Evolutionary conservation across 176 grass and related monocot species (phyloP).

Genomic region (Aechmea fasciata): DNA sequence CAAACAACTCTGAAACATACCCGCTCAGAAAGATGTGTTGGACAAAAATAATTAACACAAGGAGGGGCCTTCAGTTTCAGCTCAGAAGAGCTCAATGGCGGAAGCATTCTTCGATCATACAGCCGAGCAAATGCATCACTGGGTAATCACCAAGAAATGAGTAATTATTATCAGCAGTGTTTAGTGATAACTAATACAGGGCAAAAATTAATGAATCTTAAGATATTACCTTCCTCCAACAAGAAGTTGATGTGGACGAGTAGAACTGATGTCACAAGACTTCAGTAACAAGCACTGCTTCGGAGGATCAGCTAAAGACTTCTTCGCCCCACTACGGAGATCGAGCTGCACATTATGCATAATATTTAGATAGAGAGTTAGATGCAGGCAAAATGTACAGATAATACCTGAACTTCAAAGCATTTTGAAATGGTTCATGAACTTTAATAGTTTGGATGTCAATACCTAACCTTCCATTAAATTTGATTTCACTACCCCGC

Average conservation of each 20-base stretch:
- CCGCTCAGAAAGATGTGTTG: constrained; percentile 73
- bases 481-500: too few species aligned
- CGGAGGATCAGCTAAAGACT: constrained; percentile 62
- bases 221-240: constrained; percentile 76
- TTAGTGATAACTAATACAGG: background rate
- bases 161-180: background rate
- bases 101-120: constrained; percentile 96
- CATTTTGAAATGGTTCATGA: too few species aligned
- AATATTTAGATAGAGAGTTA: background rate
- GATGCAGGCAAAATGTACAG: too few species aligned
- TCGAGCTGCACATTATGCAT: constrained; percentile 56
- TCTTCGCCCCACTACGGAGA: constrained; percentile 80
- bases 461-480: too few species aligned
- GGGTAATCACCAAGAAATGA: constrained; percentile 18
- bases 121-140: constrained; percentile 84
- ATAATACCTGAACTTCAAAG: too few species aligned
- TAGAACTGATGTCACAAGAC: constrained; percentile 93
- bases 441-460: too few species aligned
- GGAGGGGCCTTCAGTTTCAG: constrained; percentile 49
- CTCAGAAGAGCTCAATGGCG: constrained; percentile 64
- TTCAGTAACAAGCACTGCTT: constrained; percentile 61
- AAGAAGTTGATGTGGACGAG: constrained; percentile 81
- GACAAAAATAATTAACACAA: constrained; percentile 87
- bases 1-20: constrained; percentile 28
- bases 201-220: background rate